phyloP scores from a whole-genome alignment of 2,329 filamentous ascomycete species.

The Trichoderma sp. region DNA sequence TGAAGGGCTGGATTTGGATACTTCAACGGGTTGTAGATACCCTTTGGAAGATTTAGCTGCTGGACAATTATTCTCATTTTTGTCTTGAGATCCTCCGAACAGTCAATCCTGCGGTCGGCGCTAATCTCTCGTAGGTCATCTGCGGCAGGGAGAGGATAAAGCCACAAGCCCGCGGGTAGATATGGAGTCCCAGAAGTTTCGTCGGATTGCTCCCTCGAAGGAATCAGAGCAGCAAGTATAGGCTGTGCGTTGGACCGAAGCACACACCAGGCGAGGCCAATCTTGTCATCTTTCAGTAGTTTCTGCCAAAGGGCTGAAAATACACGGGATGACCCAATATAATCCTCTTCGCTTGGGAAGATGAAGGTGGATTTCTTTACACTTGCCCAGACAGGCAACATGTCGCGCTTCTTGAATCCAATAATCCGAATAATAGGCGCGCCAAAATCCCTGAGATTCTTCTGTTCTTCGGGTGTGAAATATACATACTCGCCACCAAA shows the following conservation, averaged over 20 bases:
- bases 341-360: slow-evolving; percentile 89
- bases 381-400: slow-evolving; percentile 80
- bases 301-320: slow-evolving; percentile 92
- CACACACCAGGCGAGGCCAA: slow-evolving; percentile 89
- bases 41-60: slow-evolving; percentile 86
- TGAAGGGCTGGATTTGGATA: slow-evolving; percentile 93
- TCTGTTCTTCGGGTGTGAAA: slow-evolving; percentile 83
- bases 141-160: slow-evolving; percentile 82
- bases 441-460: slow-evolving; percentile 75
- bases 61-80: slow-evolving; percentile 81
- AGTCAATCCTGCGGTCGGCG: slow-evolving; percentile 57
- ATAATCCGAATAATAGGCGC: slow-evolving; percentile 83
- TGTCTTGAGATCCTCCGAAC: slow-evolving; percentile 69
- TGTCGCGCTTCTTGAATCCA: slow-evolving; percentile 82
- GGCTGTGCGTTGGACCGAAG: slow-evolving; percentile 79
- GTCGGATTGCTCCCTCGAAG: slow-evolving; percentile 67
- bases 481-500: slow-evolving; percentile 89
- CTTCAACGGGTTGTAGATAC: slow-evolving; percentile 76
- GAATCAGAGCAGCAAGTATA: slow-evolving; percentile 76
- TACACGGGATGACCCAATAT: slow-evolving; percentile 86
- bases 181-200: slow-evolving; percentile 67
- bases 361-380: slow-evolving; percentile 87
- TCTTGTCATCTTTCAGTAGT: slow-evolving; percentile 73
- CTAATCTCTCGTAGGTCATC: slow-evolving; percentile 83
- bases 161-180: slow-evolving; percentile 82